These are phyloP conservation scores for Aristolochia fimbriata DNA, from an alignment of 164 flowering plant genomes.

Conservation along the genomic window DNA sequence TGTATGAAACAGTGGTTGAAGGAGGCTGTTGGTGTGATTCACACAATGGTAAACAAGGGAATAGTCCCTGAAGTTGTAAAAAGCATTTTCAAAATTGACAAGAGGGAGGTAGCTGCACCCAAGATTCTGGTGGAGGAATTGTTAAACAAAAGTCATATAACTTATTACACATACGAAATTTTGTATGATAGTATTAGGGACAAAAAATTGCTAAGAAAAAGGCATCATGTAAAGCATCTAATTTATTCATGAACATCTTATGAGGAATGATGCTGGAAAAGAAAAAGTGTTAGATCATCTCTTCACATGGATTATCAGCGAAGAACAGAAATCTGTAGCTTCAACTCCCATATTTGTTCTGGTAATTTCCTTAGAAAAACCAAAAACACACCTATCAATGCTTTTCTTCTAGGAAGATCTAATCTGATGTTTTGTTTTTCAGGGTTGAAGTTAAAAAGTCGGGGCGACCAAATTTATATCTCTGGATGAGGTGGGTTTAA, in stretches of 20 bases:
- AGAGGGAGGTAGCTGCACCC: constrained; percentile 76
- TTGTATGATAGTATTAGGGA: constrained; percentile 72
- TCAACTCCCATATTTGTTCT: no score
- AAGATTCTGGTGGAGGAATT: constrained; percentile 78
- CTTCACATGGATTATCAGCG: no score
- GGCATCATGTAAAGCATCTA: constrained; percentile 12
- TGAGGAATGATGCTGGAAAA: no score
- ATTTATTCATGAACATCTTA: neutral
- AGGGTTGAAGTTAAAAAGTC: no score
- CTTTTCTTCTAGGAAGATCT: no score
- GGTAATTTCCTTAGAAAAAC: no score
- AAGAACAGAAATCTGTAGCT: no score
- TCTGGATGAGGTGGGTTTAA: no score
- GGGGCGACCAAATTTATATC: no score
- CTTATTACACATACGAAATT: constrained; percentile 64
- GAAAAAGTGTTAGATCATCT: no score
- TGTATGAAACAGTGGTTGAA: constrained; percentile 46
- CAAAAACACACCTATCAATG: no score
- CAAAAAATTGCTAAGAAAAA: constrained; percentile 43
- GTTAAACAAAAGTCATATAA: constrained; percentile 62
- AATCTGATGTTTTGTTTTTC: no score
- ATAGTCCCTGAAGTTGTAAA: constrained; percentile 71
- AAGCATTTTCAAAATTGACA: constrained; percentile 66
- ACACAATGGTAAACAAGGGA: constrained; percentile 60
- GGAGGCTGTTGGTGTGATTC: constrained; percentile 66